phyloP scores from a whole-genome alignment of 352 stramenopile genomes.

The Globisporangium ultimum region DNA sequence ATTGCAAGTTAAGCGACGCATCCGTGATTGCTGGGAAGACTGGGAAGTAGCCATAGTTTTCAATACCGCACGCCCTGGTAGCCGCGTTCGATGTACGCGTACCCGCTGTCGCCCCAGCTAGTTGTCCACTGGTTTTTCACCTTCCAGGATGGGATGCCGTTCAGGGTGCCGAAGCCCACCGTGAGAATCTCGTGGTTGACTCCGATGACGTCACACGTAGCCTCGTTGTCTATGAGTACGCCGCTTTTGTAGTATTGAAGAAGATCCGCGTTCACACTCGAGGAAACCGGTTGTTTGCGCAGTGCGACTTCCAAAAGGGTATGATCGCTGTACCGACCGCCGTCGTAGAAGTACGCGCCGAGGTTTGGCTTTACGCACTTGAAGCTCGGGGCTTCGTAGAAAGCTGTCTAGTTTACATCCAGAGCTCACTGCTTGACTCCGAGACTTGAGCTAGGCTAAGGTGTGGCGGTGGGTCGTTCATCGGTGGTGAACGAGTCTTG shows the following conservation, averaged over 20 bases:
- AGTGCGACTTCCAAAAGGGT: slow-evolving; percentile 8
- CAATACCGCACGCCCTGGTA: slow-evolving; percentile 53
- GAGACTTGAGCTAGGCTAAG: too few relatives aligned
- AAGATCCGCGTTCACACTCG: neutral
- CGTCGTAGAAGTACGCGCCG: slow-evolving; percentile 5
- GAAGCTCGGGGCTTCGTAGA: slow-evolving; percentile 11
- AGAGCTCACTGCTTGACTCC: too few relatives aligned
- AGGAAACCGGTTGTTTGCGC: slow-evolving; percentile 3
- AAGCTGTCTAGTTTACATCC: too few relatives aligned
- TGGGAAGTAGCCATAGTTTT: slow-evolving; percentile 45
- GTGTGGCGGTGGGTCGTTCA: too few relatives aligned
- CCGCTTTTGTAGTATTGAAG: slow-evolving; percentile 10
- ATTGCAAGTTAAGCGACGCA: neutral
- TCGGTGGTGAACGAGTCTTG: too few relatives aligned
- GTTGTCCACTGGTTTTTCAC: slow-evolving; percentile 39
- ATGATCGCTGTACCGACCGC: slow-evolving; percentile 4
- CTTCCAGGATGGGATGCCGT: slow-evolving; percentile 27
- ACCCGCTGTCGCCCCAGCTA: slow-evolving; percentile 32
- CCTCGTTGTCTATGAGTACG: slow-evolving; percentile 8
- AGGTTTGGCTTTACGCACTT: slow-evolving; percentile 11
- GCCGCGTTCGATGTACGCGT: slow-evolving; percentile 25
- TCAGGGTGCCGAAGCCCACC: slow-evolving; percentile 26
- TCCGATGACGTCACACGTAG: neutral
- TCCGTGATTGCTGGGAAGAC: slow-evolving; percentile 8
- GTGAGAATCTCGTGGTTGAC: slow-evolving; percentile 28